A percentile compares a stretch with the other conserved stretches of the same genome.
Evolutionary conservation across 495 filamentous ascomycete genomes (phyloP).

Genomic region (Darksidea phi): DNA sequence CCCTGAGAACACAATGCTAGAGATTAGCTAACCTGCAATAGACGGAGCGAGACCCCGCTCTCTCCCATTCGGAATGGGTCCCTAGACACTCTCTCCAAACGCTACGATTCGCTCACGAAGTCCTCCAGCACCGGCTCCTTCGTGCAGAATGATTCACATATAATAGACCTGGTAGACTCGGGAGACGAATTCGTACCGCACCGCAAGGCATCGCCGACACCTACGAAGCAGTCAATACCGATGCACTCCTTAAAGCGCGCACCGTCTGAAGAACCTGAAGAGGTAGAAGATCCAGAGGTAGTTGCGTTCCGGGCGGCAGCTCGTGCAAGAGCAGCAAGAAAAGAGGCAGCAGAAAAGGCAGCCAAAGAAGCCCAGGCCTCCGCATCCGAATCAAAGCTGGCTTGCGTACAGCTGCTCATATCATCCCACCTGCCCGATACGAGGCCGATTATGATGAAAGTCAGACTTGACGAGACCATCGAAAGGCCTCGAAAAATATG

Average conservation of each 20-base stretch:
- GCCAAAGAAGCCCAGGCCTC: constrained; percentile 7
- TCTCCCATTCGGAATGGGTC: constrained; percentile 1
- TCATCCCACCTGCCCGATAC: constrained; percentile 63
- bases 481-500: constrained; percentile 66
- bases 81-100: constrained; percentile 14
- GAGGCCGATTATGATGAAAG: constrained; percentile 63
- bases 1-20: not conserved
- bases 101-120: constrained; percentile 16
- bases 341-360: constrained; percentile 1
- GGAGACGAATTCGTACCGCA: constrained; percentile 5
- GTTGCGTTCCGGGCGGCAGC: constrained; percentile 14
- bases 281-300: constrained; percentile 21
- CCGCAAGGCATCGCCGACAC: not conserved
- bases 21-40: not conserved
- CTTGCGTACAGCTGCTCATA: constrained; percentile 67
- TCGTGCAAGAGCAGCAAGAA: constrained; percentile 10
- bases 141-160: not conserved
- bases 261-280: constrained; percentile 20
- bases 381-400: not conserved
- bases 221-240: not conserved
- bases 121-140: not conserved
- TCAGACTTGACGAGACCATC: constrained; percentile 63
- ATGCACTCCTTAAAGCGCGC: not conserved
- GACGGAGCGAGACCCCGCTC: constrained; percentile 13
- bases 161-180: constrained; percentile 21